These are phyloP conservation scores for Diplodia intermedia DNA, from an alignment of 2,329 filamentous ascomycete genomes.

Conservation along the genomic window DNA sequence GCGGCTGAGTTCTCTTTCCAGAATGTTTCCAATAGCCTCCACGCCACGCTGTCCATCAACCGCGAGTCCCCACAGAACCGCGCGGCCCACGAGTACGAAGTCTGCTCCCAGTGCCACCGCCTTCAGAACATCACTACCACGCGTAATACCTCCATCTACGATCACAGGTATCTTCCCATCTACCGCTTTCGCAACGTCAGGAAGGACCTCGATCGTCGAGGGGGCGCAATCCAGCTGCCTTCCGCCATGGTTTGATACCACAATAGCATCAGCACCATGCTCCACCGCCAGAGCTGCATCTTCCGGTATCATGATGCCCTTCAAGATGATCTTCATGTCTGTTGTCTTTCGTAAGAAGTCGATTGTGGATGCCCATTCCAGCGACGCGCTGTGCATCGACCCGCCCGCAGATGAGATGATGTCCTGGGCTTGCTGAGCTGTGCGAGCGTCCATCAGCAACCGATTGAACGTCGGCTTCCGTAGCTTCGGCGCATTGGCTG, in stretches of 20 bases:
- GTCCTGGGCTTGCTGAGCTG: slow-evolving; percentile 35
- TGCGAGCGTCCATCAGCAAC: slow-evolving; percentile 36
- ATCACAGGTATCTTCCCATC: slow-evolving; percentile 48
- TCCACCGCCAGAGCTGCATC: slow-evolving; percentile 52
- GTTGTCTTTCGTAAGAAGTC: neutral
- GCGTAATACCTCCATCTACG: slow-evolving; percentile 67
- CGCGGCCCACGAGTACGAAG: slow-evolving; percentile 66
- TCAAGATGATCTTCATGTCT: slow-evolving; percentile 47
- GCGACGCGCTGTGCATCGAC: slow-evolving; percentile 31
- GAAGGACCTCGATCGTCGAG: slow-evolving; percentile 46
- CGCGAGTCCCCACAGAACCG: slow-evolving; percentile 55
- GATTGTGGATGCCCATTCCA: slow-evolving; percentile 36
- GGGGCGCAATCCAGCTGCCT: slow-evolving; percentile 56
- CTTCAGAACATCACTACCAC: slow-evolving; percentile 71
- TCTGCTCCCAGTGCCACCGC: slow-evolving; percentile 68
- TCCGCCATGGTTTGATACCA: slow-evolving; percentile 61
- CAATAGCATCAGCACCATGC: slow-evolving; percentile 54
- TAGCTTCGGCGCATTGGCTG: neutral
- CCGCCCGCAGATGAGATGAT: slow-evolving; percentile 32
- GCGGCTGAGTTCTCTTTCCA: slow-evolving; percentile 34
- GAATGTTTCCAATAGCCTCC: slow-evolving; percentile 31
- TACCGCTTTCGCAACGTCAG: slow-evolving; percentile 59
- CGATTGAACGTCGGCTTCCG: slow-evolving; percentile 32
- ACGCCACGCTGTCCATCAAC: slow-evolving; percentile 1
- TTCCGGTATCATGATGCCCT: slow-evolving; percentile 51